Evolutionary conservation across 2,329 filamentous ascomycete genomes (phyloP).

Genomic region (Scleromitrula shiraiana): DNA sequence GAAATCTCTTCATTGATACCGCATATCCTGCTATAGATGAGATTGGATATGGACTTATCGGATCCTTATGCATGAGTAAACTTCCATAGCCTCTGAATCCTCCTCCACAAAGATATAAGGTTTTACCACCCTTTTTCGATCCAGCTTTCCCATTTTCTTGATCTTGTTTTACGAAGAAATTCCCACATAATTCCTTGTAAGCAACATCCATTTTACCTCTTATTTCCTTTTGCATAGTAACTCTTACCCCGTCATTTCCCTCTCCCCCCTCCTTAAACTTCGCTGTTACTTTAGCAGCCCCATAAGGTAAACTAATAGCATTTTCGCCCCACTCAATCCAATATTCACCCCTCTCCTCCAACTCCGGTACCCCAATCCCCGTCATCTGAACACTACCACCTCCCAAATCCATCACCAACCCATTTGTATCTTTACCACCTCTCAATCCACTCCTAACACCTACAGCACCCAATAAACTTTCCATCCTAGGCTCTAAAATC

Average conservation of each 20-base stretch:
- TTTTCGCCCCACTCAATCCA: constrained; percentile 45
- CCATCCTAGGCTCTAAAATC: constrained; percentile 69
- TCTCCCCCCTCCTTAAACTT: constrained; percentile 33
- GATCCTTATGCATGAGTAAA: constrained; percentile 73
- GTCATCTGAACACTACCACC: constrained; percentile 61
- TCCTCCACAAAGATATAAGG: constrained; percentile 80
- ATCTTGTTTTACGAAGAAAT: constrained; percentile 34
- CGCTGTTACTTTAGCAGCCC: constrained; percentile 48
- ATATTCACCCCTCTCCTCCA: constrained; percentile 31
- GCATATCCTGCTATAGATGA: constrained; percentile 74
- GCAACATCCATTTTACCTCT: constrained; percentile 49
- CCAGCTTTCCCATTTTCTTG: constrained; percentile 39
- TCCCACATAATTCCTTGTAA: constrained; percentile 43
- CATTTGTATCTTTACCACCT: constrained; percentile 59
- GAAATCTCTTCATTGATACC: constrained; percentile 54
- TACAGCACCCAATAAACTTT: constrained; percentile 75
- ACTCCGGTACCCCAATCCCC: too few species aligned
- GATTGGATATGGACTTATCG: constrained; percentile 71
- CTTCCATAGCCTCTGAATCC: constrained; percentile 89
- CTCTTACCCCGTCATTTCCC: too few species aligned
- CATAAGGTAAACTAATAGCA: constrained; percentile 53
- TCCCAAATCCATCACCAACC: constrained; percentile 80
- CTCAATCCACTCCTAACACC: constrained; percentile 72
- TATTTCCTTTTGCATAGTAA: constrained; percentile 30
- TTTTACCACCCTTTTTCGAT: too few species aligned